Evolutionary conservation across 176 grass and related monocot genomes (phyloP).

Genomic region (Oryza glaberrima): DNA sequence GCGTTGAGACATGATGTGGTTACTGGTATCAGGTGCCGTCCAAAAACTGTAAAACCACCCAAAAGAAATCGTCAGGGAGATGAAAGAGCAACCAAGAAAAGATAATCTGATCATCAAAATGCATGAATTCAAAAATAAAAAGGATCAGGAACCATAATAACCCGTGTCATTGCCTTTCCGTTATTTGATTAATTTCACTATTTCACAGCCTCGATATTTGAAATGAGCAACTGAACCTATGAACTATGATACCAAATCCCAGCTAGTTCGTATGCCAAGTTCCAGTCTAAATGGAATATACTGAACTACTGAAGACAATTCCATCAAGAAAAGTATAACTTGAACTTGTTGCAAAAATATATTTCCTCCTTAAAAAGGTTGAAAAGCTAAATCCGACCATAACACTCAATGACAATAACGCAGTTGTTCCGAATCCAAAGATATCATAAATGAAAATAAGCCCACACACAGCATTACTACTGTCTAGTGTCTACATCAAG

Average conservation of each 20-base stretch:
- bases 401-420: neutral
- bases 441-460: conserved; percentile 30
- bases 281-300: conserved; percentile 21
- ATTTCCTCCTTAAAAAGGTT: conserved; percentile 10
- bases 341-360: neutral
- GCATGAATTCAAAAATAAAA: neutral
- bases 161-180: neutral
- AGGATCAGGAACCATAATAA: conserved; percentile 23
- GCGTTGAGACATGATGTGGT: conserved; percentile 61
- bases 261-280: neutral
- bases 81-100: neutral
- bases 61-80: conserved; percentile 23
- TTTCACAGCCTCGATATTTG: neutral
- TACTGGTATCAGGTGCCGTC: conserved; percentile 64
- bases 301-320: neutral
- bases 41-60: conserved; percentile 60
- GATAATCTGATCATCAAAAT: conserved; percentile 12
- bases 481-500: neutral
- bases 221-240: neutral
- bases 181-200: neutral
- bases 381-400: conserved; percentile 19
- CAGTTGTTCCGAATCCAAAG: conserved; percentile 31
- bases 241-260: neutral
- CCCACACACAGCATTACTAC: neutral
- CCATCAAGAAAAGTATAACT: neutral